phyloP scores from a whole-genome alignment of 768 basidiomycete genomes.

The Lentinula aciculospora region DNA sequence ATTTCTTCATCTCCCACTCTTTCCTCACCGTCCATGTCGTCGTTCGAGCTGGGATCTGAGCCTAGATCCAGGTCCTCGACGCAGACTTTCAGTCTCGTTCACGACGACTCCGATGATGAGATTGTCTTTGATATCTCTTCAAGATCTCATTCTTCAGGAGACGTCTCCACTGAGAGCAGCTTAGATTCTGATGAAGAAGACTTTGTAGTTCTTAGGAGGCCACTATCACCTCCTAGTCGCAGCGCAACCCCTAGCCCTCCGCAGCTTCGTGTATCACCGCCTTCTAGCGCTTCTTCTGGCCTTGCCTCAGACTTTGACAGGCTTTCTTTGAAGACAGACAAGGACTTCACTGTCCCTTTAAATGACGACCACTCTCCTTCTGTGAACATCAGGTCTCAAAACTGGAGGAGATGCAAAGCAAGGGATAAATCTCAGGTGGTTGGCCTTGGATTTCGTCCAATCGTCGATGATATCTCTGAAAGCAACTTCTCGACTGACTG shows the following conservation, averaged over 20 bases:
- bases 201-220: slow-evolving; percentile 41
- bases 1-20: slow-evolving; percentile 13
- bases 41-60: slow-evolving; percentile 17
- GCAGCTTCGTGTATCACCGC: background rate
- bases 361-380: background rate
- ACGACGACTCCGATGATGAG: slow-evolving; percentile 43
- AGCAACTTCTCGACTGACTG: slow-evolving; percentile 27
- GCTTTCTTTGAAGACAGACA: slow-evolving; percentile 10
- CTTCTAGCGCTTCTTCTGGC: background rate
- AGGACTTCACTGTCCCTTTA: background rate
- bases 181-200: slow-evolving; percentile 36
- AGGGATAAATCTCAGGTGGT: background rate
- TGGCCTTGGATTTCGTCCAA: slow-evolving; percentile 31
- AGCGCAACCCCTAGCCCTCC: background rate
- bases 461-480: slow-evolving; percentile 50
- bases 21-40: slow-evolving; percentile 17
- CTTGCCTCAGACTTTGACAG: slow-evolving; percentile 9
- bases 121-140: slow-evolving; percentile 47
- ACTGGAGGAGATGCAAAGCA: background rate
- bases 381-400: background rate
- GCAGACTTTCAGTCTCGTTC: slow-evolving; percentile 18
- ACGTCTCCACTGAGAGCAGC: slow-evolving; percentile 20
- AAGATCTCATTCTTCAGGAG: slow-evolving; percentile 20
- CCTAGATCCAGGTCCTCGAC: slow-evolving; percentile 13
- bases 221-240: slow-evolving; percentile 15